A percentile compares a stretch with the other conserved stretches of the same genome.
Evolutionary conservation across 2,329 filamentous ascomycete species (phyloP).

Genomic region (Camillea tinctor): DNA sequence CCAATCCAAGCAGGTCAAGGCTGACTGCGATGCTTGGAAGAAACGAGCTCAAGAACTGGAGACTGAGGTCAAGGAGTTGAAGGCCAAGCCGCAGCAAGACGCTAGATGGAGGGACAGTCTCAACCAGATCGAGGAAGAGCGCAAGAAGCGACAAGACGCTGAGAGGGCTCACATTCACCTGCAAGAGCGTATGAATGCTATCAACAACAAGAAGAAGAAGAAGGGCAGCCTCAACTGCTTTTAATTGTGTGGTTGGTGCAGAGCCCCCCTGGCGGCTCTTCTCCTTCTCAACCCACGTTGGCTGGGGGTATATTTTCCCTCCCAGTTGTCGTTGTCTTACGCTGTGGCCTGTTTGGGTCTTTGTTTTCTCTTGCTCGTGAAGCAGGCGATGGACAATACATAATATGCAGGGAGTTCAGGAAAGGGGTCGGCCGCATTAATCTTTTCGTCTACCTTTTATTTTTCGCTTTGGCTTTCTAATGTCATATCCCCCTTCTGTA

Average conservation of each 20-base stretch:
- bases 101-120: slow-evolving; percentile 62
- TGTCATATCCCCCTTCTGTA: slow-evolving; percentile 2
- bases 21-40: slow-evolving; percentile 86
- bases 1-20: slow-evolving; percentile 87
- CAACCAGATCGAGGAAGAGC: slow-evolving; percentile 93
- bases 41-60: slow-evolving; percentile 80
- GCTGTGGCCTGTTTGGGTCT: slow-evolving; percentile 7
- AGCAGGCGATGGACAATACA: slow-evolving; percentile 5
- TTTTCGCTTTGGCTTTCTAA: slow-evolving; percentile 8
- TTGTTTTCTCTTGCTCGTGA: slow-evolving; percentile 8
- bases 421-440: slow-evolving; percentile 3
- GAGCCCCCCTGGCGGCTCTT: slow-evolving; percentile 9
- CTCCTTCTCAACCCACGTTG: slow-evolving; percentile 14
- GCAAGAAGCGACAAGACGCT: slow-evolving; percentile 85
- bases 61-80: slow-evolving; percentile 65
- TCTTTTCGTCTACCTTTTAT: not conserved
- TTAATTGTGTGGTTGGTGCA: slow-evolving; percentile 48
- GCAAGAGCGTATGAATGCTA: slow-evolving; percentile 91
- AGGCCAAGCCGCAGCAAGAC: slow-evolving; percentile 54
- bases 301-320: slow-evolving; percentile 1
- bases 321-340: slow-evolving; percentile 1
- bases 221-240: slow-evolving; percentile 97
- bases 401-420: slow-evolving; percentile 23
- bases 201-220: slow-evolving; percentile 93
- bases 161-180: slow-evolving; percentile 86